Base-by-base conservation (phyloP, 306 rosid species). In the Cucurbita argyrosperma region DNA sequence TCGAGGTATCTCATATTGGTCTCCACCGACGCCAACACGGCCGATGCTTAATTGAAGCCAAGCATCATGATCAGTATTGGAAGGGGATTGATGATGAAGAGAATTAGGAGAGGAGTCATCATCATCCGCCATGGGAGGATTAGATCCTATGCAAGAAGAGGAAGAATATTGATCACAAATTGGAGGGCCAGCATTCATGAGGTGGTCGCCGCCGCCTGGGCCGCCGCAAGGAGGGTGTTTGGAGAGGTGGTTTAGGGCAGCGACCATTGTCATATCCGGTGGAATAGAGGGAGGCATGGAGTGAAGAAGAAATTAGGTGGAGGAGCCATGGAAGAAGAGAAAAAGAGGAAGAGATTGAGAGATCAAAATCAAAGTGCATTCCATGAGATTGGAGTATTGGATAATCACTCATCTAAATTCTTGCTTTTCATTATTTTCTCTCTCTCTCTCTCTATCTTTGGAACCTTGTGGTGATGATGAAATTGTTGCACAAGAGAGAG, bases 1-100 rank as follows among this genome's bases (percentile, higher is more conserved):
- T 26, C 6, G 12, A 0, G 64, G 26, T 8, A 11, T 10, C 35
- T 42, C 76, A 5, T 26, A 43, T 46, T 70, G 72, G 52, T 70
- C 52, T 23, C 45, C 63, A 14, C 53, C 8, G 39, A 30, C 3
- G 2, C 57, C 72, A 16, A 78, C 70, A 67, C 83, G 63, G 30
- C 96, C 97, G 53, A 95, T 85, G 77, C 95, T 80, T 77, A 95
- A 82, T 79, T 89, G 90, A 47, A 94, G 99, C 99, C 99, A 94
- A 37, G 58, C 79, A 12, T 78, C 80, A 16, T 80, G 76, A 43
- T 80, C 76, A 43, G 19, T 55, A 39, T 74, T 78, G 1, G 89
- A 86, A 37, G 82, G 84, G 1, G 78, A 53, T 39, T 66, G 72
- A 71, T 82, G 79, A 50, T 80, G 71, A 40, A 83, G 72, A 73